A percentile compares a stretch with the other conserved stretches of the same genome.
Evolutionary conservation across 192 early-diverging fungal species (phyloP).

Genomic region (Rhizophagus sp.): DNA sequence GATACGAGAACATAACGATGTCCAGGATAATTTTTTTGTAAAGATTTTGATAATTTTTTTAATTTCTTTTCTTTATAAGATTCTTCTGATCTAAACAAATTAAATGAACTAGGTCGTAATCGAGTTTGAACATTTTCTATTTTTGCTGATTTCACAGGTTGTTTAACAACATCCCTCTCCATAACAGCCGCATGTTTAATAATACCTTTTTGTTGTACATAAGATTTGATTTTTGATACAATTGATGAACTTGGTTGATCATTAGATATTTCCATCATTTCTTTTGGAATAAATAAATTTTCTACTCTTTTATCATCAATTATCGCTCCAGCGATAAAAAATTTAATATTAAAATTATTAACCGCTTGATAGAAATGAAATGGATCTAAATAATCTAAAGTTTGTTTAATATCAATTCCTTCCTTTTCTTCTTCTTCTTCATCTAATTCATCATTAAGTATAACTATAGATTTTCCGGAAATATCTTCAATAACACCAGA

Average conservation of each 20-base stretch:
- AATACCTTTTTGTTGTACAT: background rate
- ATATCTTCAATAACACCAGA: background rate
- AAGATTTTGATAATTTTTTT: background rate
- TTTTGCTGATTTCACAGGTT: too few relatives aligned
- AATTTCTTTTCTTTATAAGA: background rate
- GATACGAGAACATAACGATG: background rate
- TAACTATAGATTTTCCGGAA: background rate
- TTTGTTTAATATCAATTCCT: too few relatives aligned
- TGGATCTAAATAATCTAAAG: background rate
- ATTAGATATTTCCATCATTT: background rate
- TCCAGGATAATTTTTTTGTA: background rate
- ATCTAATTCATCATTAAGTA: background rate
- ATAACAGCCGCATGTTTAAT: background rate
- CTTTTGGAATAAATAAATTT: background rate
- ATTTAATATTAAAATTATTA: background rate
- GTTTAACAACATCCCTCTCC: too few relatives aligned
- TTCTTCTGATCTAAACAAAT: background rate
- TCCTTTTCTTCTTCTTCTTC: background rate
- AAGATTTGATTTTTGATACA: too few relatives aligned
- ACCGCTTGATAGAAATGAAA: background rate
- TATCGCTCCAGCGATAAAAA: background rate
- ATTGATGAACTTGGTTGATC: too few relatives aligned
- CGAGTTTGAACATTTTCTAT: too few relatives aligned
- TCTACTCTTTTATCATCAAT: background rate
- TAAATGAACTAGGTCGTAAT: too few relatives aligned